Evolutionary conservation across 805 yeast genomes (phyloP).

Genomic region (Isabelozyma rhagii): DNA sequence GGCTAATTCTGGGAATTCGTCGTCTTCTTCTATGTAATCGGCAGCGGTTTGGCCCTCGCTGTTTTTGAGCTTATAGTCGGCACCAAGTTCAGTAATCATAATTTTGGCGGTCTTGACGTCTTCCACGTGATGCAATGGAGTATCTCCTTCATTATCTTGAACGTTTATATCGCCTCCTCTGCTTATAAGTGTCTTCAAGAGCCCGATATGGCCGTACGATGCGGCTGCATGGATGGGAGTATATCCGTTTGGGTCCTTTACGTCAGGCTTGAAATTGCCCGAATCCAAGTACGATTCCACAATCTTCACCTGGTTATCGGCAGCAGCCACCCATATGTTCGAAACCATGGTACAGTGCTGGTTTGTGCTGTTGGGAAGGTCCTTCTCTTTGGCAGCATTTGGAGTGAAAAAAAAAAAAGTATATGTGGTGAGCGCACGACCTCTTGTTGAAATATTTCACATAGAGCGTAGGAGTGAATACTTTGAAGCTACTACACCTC

Average conservation of each 20-base stretch:
- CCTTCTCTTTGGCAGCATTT: not conserved
- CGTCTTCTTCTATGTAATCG: conserved; percentile 77
- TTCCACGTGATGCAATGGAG: conserved; percentile 92
- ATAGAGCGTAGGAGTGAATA: not conserved
- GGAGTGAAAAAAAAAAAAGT: not conserved
- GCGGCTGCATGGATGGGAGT: conserved; percentile 98
- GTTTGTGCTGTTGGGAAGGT: not conserved
- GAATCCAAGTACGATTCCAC: conserved; percentile 56
- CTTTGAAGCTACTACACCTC: not conserved
- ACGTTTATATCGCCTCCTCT: conserved; percentile 79
- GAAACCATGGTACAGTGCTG: conserved; percentile 26
- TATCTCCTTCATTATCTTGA: conserved; percentile 86
- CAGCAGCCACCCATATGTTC: conserved; percentile 94
- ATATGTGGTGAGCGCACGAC: not conserved
- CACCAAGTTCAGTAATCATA: conserved; percentile 65
- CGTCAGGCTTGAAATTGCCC: conserved; percentile 59
- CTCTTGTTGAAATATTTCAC: not conserved
- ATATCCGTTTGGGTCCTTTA: conserved; percentile 89
- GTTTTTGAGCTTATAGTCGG: conserved; percentile 63
- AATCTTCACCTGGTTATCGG: conserved; percentile 65
- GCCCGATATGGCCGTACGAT: conserved; percentile 77
- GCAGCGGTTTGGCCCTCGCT: conserved; percentile 73
- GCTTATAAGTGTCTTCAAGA: conserved; percentile 54
- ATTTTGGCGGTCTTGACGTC: conserved; percentile 59
- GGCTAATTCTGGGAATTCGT: conserved; percentile 76